Evolutionary conservation across 371 early-diverging fungal genomes (phyloP).

Genomic region (Rhizopus microsporus): DNA sequence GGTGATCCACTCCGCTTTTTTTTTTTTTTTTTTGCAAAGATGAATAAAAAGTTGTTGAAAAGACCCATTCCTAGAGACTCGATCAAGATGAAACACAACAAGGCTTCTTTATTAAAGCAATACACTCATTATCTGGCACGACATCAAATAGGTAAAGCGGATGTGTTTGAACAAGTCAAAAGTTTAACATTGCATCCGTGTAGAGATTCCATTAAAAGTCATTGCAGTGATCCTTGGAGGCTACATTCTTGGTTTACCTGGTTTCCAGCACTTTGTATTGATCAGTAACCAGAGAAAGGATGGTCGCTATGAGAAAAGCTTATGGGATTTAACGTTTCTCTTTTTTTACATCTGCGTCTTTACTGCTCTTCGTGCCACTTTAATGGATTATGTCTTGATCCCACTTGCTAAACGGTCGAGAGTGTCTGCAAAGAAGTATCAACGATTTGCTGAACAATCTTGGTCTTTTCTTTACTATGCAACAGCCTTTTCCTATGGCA

Average conservation of each 20-base stretch:
- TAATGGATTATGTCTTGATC: conserved; percentile 56
- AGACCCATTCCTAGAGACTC: neutral
- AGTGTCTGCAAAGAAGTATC: conserved; percentile 49
- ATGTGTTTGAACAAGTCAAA: neutral
- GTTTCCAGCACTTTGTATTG: conserved; percentile 49
- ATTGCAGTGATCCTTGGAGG: conserved; percentile 30
- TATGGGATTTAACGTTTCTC: conserved; percentile 58
- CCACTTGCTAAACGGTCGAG: conserved; percentile 51
- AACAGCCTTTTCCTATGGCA: conserved; percentile 43
- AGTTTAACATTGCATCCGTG: neutral
- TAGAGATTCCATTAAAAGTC: conserved; percentile 38
- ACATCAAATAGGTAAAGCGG: conserved; percentile 39
- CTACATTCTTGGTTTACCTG: conserved; percentile 36
- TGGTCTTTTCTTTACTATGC: conserved; percentile 68
- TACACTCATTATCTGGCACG: conserved; percentile 28
- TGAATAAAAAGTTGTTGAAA: neutral
- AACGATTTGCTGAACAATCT: conserved; percentile 72
- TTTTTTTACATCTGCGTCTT: conserved; percentile 64
- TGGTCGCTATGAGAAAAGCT: conserved; percentile 56
- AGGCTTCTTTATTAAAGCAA: neutral
- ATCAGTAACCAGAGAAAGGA: conserved; percentile 42
- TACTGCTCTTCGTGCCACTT: conserved; percentile 58
- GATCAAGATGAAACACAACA: conserved; percentile 1
- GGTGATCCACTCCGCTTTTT: neutral
- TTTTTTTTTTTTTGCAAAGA: neutral